These are phyloP conservation scores for Passalora sequoiae DNA, from an alignment of 2,329 filamentous ascomycete species.

Conservation along the genomic window DNA sequence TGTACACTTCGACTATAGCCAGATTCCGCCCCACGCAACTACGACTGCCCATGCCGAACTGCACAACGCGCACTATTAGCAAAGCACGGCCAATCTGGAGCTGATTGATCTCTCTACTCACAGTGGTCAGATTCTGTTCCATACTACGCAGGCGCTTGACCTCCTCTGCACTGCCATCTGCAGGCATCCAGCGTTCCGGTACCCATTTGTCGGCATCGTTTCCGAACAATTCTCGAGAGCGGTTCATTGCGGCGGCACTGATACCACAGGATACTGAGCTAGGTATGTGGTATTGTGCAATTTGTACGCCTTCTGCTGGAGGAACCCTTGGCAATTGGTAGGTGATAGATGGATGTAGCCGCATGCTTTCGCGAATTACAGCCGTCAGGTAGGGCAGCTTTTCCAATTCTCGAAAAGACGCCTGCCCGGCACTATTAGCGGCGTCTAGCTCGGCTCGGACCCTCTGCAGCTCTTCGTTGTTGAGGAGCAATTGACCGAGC, in stretches of 20 bases:
- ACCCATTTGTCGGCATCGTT: background rate
- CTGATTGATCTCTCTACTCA: too few relatives aligned
- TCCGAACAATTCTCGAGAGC: background rate
- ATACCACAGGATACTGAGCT: background rate
- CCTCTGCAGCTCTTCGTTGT: background rate
- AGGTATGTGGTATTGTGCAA: background rate
- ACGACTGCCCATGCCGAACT: slow-evolving; percentile 3
- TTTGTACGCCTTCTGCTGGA: background rate
- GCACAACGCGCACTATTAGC: too few relatives aligned
- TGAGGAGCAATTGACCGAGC: background rate
- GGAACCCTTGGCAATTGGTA: background rate
- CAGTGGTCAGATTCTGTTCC: too few relatives aligned
- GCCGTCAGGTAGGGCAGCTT: slow-evolving; percentile 1
- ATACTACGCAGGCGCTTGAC: too few relatives aligned
- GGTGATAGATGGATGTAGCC: slow-evolving; percentile 1
- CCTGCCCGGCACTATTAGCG: too few relatives aligned
- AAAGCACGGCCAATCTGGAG: too few relatives aligned
- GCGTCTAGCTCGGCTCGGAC: background rate
- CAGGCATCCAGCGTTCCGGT: background rate
- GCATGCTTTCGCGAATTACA: background rate
- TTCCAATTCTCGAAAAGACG: too few relatives aligned
- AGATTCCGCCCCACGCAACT: slow-evolving; percentile 2
- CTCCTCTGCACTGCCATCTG: too few relatives aligned
- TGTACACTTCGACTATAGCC: background rate
- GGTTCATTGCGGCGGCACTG: background rate